Evolutionary conservation across 2,329 filamentous ascomycete genomes (phyloP).

Genomic region (Ilyonectria sp.): DNA sequence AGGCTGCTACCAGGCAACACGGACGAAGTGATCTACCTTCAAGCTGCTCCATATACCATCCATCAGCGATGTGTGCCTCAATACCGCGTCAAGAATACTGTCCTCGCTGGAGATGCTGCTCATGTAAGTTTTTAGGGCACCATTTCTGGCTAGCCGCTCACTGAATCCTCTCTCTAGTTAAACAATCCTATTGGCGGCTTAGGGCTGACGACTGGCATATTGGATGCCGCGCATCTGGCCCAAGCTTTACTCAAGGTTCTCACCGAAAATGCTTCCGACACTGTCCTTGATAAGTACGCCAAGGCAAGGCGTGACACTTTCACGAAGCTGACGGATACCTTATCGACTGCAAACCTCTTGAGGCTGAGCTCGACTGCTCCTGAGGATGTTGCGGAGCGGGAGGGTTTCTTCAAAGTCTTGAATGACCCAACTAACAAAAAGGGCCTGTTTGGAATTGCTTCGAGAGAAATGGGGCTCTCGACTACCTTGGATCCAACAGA

Average conservation of each 20-base stretch:
- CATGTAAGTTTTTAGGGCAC: conserved; percentile 12
- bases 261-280: conserved; percentile 8
- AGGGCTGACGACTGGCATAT: conserved; percentile 13
- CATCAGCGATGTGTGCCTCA: conserved; percentile 14
- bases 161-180: conserved; percentile 6
- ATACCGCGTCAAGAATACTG: conserved; percentile 15
- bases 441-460: neutral
- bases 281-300: conserved; percentile 12
- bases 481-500: neutral
- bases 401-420: neutral
- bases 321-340: neutral
- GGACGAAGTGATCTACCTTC: conserved; percentile 10
- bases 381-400: neutral
- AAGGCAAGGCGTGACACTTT: conserved; percentile 1
- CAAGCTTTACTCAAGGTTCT: conserved; percentile 6
- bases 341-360: conserved; percentile 1
- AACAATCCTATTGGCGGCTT: conserved; percentile 19
- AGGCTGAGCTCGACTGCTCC: neutral
- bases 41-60: conserved; percentile 15
- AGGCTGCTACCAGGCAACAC: conserved; percentile 12
- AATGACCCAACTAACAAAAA: neutral
- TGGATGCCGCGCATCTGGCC: conserved; percentile 18
- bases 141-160: neutral
- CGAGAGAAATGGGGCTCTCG: neutral
- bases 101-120: conserved; percentile 15